These are phyloP conservation scores for Orbilia oligospora DNA, from an alignment of 2,329 filamentous ascomycete genomes.

Conservation along the genomic window DNA sequence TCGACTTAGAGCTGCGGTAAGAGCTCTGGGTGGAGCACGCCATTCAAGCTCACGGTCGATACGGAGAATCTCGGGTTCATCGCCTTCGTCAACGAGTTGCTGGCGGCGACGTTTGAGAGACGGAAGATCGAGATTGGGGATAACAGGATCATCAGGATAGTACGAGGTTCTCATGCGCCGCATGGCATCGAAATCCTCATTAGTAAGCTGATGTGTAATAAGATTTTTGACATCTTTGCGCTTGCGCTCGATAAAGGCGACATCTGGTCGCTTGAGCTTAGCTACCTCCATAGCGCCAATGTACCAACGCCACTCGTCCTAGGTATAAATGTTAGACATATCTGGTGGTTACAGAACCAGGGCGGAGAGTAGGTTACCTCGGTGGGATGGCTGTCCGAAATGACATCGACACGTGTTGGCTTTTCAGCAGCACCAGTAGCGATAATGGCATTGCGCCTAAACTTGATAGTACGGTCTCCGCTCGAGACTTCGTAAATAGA, in stretches of 20 bases:
- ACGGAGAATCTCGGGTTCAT: slow-evolving; percentile 66
- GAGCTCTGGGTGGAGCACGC: slow-evolving; percentile 70
- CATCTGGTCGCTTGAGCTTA: slow-evolving; percentile 76
- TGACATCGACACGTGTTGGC: slow-evolving; percentile 81
- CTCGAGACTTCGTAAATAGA: slow-evolving; percentile 46
- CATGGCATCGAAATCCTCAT: slow-evolving; percentile 63
- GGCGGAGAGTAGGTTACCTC: slow-evolving; percentile 73
- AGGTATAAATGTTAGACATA: slow-evolving; percentile 32
- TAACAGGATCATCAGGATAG: slow-evolving; percentile 45
- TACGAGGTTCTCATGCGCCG: slow-evolving; percentile 65
- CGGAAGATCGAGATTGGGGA: slow-evolving; percentile 67
- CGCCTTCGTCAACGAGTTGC: slow-evolving; percentile 78
- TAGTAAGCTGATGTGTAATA: slow-evolving; percentile 60
- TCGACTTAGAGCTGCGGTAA: slow-evolving; percentile 68
- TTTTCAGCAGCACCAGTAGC: slow-evolving; percentile 39
- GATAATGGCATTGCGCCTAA: slow-evolving; percentile 54
- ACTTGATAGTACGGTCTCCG: slow-evolving; percentile 43
- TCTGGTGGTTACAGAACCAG: slow-evolving; percentile 8
- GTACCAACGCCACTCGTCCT: slow-evolving; percentile 86
- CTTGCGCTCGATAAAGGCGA: slow-evolving; percentile 62
- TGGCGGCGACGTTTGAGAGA: slow-evolving; percentile 70
- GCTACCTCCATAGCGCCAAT: slow-evolving; percentile 81
- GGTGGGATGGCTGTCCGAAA: slow-evolving; percentile 87
- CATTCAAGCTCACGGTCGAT: slow-evolving; percentile 75
- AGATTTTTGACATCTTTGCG: slow-evolving; percentile 62